Conservation (phyloP, 768 basidiomycete species). For the Boletus pseudo-olivaceus region DNA sequence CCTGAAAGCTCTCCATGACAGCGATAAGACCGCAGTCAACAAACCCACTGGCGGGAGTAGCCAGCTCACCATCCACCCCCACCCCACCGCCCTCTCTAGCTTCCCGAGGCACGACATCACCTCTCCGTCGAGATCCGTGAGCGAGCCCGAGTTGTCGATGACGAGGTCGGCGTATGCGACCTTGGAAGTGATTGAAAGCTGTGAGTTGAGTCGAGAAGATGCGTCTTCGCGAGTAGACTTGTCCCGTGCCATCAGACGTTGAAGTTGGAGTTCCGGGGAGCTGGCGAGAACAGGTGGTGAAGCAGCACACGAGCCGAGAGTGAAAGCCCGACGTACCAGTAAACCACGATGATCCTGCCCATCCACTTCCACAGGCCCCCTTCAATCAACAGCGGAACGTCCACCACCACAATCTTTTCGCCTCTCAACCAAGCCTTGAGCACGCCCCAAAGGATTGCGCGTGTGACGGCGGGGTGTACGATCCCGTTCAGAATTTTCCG, state of each 20-base stretch:
- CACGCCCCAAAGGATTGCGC: constrained; percentile 69
- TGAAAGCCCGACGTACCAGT: constrained; percentile 58
- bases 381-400: constrained; percentile 92
- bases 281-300: constrained; percentile 36
- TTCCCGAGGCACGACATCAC: constrained; percentile 38
- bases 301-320: not conserved
- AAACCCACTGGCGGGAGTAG: constrained; percentile 53
- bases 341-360: constrained; percentile 82
- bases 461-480: constrained; percentile 86
- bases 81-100: constrained; percentile 47
- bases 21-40: constrained; percentile 41
- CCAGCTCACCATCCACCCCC: constrained; percentile 63
- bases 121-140: constrained; percentile 58
- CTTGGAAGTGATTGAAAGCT: constrained; percentile 77
- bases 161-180: constrained; percentile 81
- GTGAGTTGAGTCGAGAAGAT: constrained; percentile 67
- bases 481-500: constrained; percentile 76
- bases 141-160: constrained; percentile 83
- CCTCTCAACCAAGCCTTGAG: constrained; percentile 73
- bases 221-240: constrained; percentile 64
- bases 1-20: constrained; percentile 34
- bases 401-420: constrained; percentile 75
- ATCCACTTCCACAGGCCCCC: constrained; percentile 81
- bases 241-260: constrained; percentile 78
- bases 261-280: constrained; percentile 78